A percentile compares a stretch with the other conserved stretches of the same genome.
phyloP scores from a whole-genome alignment of 495 filamentous ascomycete genomes.

The Aspergillus egyptiacus region DNA sequence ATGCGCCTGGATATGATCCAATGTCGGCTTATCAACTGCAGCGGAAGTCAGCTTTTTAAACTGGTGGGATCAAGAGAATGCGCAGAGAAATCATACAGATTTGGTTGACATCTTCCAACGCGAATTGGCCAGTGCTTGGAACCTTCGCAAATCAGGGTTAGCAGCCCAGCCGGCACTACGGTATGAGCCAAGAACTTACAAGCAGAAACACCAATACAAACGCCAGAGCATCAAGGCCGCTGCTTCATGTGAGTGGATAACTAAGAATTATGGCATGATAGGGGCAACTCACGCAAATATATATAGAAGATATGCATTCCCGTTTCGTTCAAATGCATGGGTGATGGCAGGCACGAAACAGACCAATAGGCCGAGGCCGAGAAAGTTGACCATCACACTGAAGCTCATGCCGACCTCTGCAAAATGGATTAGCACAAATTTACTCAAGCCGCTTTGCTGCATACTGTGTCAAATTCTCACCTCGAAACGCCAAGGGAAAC shows the following conservation, averaged over 20 bases:
- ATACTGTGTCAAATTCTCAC: slow-evolving; percentile 3
- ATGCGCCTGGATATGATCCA: no score
- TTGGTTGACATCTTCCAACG: neutral
- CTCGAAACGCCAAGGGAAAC: slow-evolving; percentile 63
- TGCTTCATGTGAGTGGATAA: neutral
- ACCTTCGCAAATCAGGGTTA: neutral
- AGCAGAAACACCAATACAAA: slow-evolving; percentile 59
- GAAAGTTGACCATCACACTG: slow-evolving; percentile 59
- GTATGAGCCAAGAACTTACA: slow-evolving; percentile 27
- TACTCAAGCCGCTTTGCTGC: neutral
- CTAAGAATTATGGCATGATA: no score
- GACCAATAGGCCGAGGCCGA: slow-evolving; percentile 26
- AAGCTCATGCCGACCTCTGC: slow-evolving; percentile 62
- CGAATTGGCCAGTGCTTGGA: neutral
- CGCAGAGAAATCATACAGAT: no score
- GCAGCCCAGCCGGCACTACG: slow-evolving; percentile 7
- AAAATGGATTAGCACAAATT: neutral
- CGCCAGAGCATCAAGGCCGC: slow-evolving; percentile 53
- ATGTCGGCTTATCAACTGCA: no score
- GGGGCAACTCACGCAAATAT: slow-evolving; percentile 16
- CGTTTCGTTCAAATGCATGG: neutral
- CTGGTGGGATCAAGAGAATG: no score
- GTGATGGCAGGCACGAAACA: slow-evolving; percentile 23
- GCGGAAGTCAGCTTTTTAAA: no score
- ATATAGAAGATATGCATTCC: slow-evolving; percentile 17